Conservation (phyloP, 148 eudicot genomes). For the Limonium bicolor region DNA sequence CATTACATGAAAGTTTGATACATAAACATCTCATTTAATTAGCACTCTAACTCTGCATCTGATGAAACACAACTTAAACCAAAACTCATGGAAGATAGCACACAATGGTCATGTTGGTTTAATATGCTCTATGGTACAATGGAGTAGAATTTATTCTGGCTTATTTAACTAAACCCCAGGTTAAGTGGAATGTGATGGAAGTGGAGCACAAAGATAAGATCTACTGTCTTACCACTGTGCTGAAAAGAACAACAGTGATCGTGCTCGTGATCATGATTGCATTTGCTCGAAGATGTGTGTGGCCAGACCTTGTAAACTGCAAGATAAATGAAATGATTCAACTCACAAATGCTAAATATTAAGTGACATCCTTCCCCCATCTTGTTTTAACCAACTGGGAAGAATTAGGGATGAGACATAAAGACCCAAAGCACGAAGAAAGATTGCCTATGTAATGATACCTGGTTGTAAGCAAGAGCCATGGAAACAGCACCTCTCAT, state of each 20-base stretch:
- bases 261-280: constrained; percentile 82
- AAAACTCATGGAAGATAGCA: too few species aligned
- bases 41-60: too few species aligned
- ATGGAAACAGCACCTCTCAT: constrained; percentile 98
- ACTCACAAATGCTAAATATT: background rate
- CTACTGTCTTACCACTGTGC: constrained; percentile 38
- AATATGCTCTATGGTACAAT: too few species aligned
- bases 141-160: background rate
- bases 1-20: too few species aligned
- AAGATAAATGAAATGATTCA: constrained; percentile 4
- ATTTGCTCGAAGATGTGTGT: constrained; percentile 45
- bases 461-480: constrained; percentile 97
- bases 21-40: too few species aligned
- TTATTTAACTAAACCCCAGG: background rate
- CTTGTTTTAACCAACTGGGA: too few species aligned
- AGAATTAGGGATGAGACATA: background rate
- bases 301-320: constrained; percentile 71
- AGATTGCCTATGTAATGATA: constrained; percentile 6
- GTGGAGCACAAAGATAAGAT: too few species aligned
- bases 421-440: background rate
- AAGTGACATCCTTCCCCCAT: too few species aligned
- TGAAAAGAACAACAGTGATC: constrained; percentile 55
- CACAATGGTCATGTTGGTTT: too few species aligned
- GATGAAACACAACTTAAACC: too few species aligned
- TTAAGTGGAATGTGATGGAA: too few species aligned